phyloP scores from a whole-genome alignment of 768 basidiomycete species.

The Coprinopsis marcescibilis region DNA sequence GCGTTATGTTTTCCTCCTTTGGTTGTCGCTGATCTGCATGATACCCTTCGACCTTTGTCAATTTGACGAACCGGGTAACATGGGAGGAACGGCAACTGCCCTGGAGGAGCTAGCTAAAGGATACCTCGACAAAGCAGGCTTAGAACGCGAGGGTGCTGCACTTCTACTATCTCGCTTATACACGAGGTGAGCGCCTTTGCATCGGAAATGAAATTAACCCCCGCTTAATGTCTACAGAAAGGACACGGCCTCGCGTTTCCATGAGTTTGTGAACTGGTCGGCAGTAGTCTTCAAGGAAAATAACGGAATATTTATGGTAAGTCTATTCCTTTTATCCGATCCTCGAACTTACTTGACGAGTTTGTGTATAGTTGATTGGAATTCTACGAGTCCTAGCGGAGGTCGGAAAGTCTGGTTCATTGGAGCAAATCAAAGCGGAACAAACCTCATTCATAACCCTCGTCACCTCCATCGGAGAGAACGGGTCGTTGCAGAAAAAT shows the following conservation, averaged over 20 bases:
- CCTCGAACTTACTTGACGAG: neutral
- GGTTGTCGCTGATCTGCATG: slow-evolving; percentile 92
- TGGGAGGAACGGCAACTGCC: slow-evolving; percentile 46
- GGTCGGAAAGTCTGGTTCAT: slow-evolving; percentile 57
- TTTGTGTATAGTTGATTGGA: slow-evolving; percentile 51
- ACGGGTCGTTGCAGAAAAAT: slow-evolving; percentile 41
- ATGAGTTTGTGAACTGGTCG: slow-evolving; percentile 39
- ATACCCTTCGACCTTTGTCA: slow-evolving; percentile 89
- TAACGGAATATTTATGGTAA: slow-evolving; percentile 46
- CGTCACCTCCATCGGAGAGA: slow-evolving; percentile 35
- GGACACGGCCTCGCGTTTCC: slow-evolving; percentile 47
- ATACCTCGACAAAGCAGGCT: slow-evolving; percentile 61
- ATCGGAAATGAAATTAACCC: slow-evolving; percentile 1
- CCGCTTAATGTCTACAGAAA: slow-evolving; percentile 37
- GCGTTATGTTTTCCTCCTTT: slow-evolving; percentile 79
- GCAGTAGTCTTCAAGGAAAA: neutral
- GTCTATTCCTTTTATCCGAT: slow-evolving; percentile 11
- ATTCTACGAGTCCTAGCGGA: slow-evolving; percentile 65
- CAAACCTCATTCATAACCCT: slow-evolving; percentile 41
- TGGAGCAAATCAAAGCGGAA: slow-evolving; percentile 43
- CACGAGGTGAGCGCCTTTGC: slow-evolving; percentile 48
- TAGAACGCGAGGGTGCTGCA: slow-evolving; percentile 82
- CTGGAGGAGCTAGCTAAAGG: slow-evolving; percentile 56
- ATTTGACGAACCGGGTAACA: slow-evolving; percentile 61
- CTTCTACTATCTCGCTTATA: slow-evolving; percentile 78